phyloP scores from a whole-genome alignment of 2,329 filamentous ascomycete species.

The Hypoxylon rubiginosum region DNA sequence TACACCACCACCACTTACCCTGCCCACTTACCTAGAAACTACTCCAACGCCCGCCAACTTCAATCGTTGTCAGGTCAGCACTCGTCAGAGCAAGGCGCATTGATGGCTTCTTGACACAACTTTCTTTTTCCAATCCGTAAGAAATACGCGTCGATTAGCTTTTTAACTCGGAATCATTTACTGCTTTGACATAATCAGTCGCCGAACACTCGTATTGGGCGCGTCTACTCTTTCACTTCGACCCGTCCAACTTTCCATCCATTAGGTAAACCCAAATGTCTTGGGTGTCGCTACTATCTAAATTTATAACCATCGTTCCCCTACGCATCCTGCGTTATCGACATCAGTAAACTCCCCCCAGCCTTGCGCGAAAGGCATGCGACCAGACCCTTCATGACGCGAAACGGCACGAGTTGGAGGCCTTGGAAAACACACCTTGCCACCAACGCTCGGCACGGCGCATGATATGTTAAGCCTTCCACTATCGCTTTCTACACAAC shows the following conservation, averaged over 20 bases:
- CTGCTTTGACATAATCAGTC: conserved; percentile 14
- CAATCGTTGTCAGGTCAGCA: conserved; percentile 16
- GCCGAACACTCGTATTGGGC: conserved; percentile 8
- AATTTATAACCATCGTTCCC: background rate
- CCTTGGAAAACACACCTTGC: conserved; percentile 32
- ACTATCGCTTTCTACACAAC: conserved; percentile 10
- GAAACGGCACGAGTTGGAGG: conserved; percentile 42
- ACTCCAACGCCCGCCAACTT: conserved; percentile 34
- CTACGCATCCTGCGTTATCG: background rate
- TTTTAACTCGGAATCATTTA: background rate
- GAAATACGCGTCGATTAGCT: conserved; percentile 40
- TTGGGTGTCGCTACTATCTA: conserved; percentile 35
- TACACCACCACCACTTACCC: too few relatives aligned
- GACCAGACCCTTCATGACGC: conserved; percentile 39
- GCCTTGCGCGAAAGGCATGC: conserved; percentile 35
- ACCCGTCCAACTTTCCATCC: conserved; percentile 21
- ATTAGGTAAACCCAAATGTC: conserved; percentile 42
- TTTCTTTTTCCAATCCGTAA: conserved; percentile 17
- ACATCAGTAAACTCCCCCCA: conserved; percentile 5
- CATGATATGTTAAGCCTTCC: conserved; percentile 16
- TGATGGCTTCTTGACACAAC: conserved; percentile 13
- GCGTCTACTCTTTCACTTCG: conserved; percentile 29
- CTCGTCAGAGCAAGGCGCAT: conserved; percentile 28
- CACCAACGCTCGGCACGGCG: conserved; percentile 21
- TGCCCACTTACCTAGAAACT: conserved; percentile 7